Evolutionary conservation across 2,329 filamentous ascomycete species (phyloP).

Genomic region (Fusarium xylarioides): DNA sequence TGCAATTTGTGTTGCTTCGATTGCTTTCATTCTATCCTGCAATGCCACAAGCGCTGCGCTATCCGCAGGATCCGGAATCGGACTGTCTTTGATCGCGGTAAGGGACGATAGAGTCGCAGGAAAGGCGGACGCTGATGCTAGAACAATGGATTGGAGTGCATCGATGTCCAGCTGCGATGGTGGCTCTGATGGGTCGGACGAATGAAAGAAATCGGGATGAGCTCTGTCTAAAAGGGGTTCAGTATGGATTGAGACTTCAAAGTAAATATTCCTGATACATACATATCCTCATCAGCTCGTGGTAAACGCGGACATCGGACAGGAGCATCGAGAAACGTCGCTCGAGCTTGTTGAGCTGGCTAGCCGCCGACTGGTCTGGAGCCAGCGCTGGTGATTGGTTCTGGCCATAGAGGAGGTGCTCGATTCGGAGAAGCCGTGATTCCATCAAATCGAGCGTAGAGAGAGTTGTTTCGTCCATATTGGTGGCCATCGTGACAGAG

Average conservation of each 20-base stretch:
- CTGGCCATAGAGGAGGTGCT: conserved; percentile 66
- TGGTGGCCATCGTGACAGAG: conserved; percentile 45
- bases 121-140: conserved; percentile 65
- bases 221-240: conserved; percentile 55
- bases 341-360: conserved; percentile 61
- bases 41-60: conserved; percentile 67
- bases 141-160: conserved; percentile 63
- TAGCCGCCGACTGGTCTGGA: conserved; percentile 53
- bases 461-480: conserved; percentile 62
- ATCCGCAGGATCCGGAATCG: conserved; percentile 64
- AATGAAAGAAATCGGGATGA: conserved; percentile 64
- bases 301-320: conserved; percentile 64
- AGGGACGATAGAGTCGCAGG: conserved; percentile 65
- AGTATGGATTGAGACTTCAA: background rate
- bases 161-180: conserved; percentile 62
- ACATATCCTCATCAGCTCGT: conserved; percentile 69
- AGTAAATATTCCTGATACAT: conserved; percentile 41
- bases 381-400: conserved; percentile 44
- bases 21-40: conserved; percentile 68
- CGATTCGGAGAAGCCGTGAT: conserved; percentile 66
- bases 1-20: conserved; percentile 67
- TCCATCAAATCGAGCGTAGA: conserved; percentile 66
- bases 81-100: conserved; percentile 64
- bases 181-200: conserved; percentile 55
- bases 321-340: conserved; percentile 61